A percentile compares a stretch with the other conserved stretches of the same genome.
Evolutionary conservation across 768 basidiomycete genomes (phyloP).

Genomic region (Pulveroboletus ravenelii): DNA sequence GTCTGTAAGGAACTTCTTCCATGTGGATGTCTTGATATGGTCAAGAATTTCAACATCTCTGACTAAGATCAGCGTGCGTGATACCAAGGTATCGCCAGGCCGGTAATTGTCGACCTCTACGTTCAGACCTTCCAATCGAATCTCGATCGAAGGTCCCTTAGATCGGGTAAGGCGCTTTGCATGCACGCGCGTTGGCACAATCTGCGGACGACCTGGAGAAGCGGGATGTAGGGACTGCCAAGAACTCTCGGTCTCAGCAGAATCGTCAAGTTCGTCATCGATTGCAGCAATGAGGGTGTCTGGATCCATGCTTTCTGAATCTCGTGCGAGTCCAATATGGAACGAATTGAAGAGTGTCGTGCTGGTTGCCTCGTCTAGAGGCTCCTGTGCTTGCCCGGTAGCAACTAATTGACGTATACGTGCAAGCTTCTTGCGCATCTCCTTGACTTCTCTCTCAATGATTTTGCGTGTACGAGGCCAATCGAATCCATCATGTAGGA

Average conservation of each 20-base stretch:
- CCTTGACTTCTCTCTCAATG: slow-evolving; percentile 84
- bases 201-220: slow-evolving; percentile 38
- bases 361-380: slow-evolving; percentile 64
- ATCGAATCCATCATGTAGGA: slow-evolving; percentile 92
- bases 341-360: slow-evolving; percentile 89
- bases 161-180: slow-evolving; percentile 67
- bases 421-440: slow-evolving; percentile 79
- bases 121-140: slow-evolving; percentile 60
- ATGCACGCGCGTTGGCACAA: slow-evolving; percentile 38
- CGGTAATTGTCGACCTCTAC: slow-evolving; percentile 66
- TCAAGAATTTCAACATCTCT: slow-evolving; percentile 85
- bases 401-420: slow-evolving; percentile 92
- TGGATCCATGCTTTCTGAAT: slow-evolving; percentile 69
- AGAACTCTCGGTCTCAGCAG: slow-evolving; percentile 74
- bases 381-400: slow-evolving; percentile 80
- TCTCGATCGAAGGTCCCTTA: slow-evolving; percentile 77
- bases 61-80: slow-evolving; percentile 63
- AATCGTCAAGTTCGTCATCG: slow-evolving; percentile 82
- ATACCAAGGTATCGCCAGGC: slow-evolving; percentile 52
- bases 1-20: slow-evolving; percentile 93
- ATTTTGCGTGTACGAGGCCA: slow-evolving; percentile 81
- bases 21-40: slow-evolving; percentile 97
- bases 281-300: slow-evolving; percentile 83
- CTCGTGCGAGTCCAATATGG: slow-evolving; percentile 84
- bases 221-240: slow-evolving; percentile 81